Percentiles rank a stretch among this genome's conserved stretches.
These are phyloP conservation scores for Tillandsia leiboldiana DNA, from an alignment of 176 grass and related monocot species.

Conservation along the genomic window DNA sequence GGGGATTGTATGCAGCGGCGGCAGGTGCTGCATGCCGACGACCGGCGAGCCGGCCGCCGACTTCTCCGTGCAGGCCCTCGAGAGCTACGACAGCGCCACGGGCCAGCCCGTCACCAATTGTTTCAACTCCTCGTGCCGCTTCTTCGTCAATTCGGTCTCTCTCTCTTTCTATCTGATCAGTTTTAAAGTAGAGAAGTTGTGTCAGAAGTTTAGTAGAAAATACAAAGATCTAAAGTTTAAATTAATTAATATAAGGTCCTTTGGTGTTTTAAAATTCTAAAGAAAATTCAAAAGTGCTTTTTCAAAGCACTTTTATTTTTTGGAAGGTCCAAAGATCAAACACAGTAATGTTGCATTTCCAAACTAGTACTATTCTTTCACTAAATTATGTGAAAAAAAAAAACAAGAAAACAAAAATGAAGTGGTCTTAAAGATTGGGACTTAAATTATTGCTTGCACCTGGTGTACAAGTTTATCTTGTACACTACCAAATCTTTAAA, in stretches of 20 bases:
- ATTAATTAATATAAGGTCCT: no score
- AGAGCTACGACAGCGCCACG: constrained; percentile 20
- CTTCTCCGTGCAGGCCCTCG: constrained; percentile 20
- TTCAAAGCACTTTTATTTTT: no score
- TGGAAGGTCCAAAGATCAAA: no score
- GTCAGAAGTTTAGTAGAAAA: no score
- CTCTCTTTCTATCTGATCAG: background rate
- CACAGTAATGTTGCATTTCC: no score
- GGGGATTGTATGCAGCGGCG: background rate
- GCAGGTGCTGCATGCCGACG: constrained; percentile 4
- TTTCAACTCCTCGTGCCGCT: constrained; percentile 4
- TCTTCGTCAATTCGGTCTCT: constrained; percentile 22
- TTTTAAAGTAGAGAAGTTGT: no score
- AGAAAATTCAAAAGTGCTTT: background rate
- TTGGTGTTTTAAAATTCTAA: no score
- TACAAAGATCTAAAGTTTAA: background rate
- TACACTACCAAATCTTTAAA: background rate
- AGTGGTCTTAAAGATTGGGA: no score
- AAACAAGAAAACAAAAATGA: background rate
- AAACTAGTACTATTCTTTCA: no score
- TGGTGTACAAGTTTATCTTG: background rate
- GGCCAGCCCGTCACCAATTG: constrained; percentile 3
- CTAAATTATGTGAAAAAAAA: background rate
- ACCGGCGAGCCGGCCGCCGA: constrained; percentile 6
- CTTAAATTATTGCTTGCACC: background rate